phyloP scores from a whole-genome alignment of 2,329 filamentous ascomycete genomes.

The Aspergillus pseudoterreus region DNA sequence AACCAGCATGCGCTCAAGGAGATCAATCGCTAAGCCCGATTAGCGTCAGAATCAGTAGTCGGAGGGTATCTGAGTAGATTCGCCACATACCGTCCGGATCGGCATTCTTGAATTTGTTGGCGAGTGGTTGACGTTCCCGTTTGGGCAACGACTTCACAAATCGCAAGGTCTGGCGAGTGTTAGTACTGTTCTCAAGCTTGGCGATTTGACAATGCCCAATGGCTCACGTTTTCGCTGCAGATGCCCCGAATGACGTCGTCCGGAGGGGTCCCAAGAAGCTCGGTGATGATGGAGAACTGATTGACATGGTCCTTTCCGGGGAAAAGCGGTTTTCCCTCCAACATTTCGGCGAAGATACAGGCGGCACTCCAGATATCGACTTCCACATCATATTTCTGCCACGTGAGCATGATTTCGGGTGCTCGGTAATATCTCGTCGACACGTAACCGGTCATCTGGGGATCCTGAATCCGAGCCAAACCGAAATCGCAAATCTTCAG shows the following conservation, averaged over 20 bases:
- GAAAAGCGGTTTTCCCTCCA: slow-evolving; percentile 96
- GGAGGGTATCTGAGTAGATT: background rate
- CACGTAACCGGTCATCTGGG: slow-evolving; percentile 99
- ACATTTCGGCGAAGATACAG: slow-evolving; percentile 99
- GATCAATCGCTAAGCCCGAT: slow-evolving; percentile 67
- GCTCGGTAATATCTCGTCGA: slow-evolving; percentile 98
- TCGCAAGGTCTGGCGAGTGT: slow-evolving; percentile 67
- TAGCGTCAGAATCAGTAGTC: slow-evolving; percentile 5
- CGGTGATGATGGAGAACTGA: slow-evolving; percentile 99
- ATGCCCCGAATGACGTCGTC: slow-evolving; percentile 99
- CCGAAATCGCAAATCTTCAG: slow-evolving; percentile 99
- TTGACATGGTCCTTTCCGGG: slow-evolving; percentile 99
- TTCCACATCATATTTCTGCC: slow-evolving; percentile 99
- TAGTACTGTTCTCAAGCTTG: slow-evolving; percentile 18
- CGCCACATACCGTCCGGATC: slow-evolving; percentile 68
- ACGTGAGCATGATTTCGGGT: slow-evolving; percentile 99
- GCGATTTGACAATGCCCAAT: background rate
- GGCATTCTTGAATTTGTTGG: slow-evolving; percentile 91
- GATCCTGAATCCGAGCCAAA: slow-evolving; percentile 93
- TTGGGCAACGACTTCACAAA: slow-evolving; percentile 97
- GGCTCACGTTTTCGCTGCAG: slow-evolving; percentile 87
- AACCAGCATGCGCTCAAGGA: slow-evolving; percentile 94
- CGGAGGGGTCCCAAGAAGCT: slow-evolving; percentile 90
- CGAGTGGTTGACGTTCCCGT: slow-evolving; percentile 81
- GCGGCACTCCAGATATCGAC: slow-evolving; percentile 99